A percentile compares a stretch with the other conserved stretches of the same genome.
phyloP scores from a whole-genome alignment of 1,139 yeast species.

The Yamadazyma aaseri region DNA sequence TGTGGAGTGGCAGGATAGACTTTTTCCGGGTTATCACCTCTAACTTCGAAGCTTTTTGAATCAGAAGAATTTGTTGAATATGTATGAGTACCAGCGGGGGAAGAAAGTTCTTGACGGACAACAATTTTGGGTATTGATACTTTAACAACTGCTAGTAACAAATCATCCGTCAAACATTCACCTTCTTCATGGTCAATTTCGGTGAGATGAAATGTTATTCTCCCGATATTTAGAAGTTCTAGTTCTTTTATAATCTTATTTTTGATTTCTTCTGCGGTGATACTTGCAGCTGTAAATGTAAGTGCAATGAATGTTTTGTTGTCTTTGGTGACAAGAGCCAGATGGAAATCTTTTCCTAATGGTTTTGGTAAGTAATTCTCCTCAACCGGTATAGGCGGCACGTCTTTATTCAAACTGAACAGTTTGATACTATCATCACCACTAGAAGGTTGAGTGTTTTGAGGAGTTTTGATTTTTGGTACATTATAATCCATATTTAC shows the following conservation, averaged over 20 bases:
- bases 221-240: constrained; percentile 39
- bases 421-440: constrained; percentile 10
- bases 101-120: constrained; percentile 40
- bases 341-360: constrained; percentile 5
- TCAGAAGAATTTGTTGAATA: constrained; percentile 47
- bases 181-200: constrained; percentile 71
- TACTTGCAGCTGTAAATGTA: constrained; percentile 20
- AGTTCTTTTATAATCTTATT: constrained; percentile 44
- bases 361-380: constrained; percentile 31
- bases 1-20: constrained; percentile 62
- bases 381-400: constrained; percentile 21
- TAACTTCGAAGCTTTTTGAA: constrained; percentile 47
- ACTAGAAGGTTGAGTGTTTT: constrained; percentile 7
- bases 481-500: constrained; percentile 15
- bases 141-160: constrained; percentile 28
- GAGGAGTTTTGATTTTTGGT: constrained; percentile 12
- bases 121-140: constrained; percentile 32
- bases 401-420: constrained; percentile 8
- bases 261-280: constrained; percentile 15
- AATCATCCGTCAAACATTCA: constrained; percentile 51
- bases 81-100: constrained; percentile 34
- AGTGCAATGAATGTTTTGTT: constrained; percentile 53
- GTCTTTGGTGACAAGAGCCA: constrained; percentile 59
- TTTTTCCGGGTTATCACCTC: constrained; percentile 40
- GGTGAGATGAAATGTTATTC: constrained; percentile 60